phyloP scores from a whole-genome alignment of 768 basidiomycete species.

The Candolleomyces eurysporus region DNA sequence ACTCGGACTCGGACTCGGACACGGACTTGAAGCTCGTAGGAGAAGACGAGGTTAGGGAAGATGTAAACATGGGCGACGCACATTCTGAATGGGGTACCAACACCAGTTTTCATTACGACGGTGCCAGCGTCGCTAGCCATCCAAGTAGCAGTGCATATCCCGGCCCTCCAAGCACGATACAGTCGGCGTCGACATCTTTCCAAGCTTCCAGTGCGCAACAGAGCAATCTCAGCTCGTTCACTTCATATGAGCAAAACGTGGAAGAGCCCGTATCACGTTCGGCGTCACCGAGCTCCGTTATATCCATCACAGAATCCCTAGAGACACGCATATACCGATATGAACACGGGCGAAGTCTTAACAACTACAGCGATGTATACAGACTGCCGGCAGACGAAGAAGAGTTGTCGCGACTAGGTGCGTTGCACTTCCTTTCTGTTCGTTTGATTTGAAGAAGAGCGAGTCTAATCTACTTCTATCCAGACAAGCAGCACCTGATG shows the following conservation, averaged over 20 bases:
- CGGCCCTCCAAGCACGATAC: too few relatives aligned
- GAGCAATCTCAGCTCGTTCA: neutral
- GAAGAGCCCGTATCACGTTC: neutral
- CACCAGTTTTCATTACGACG: neutral
- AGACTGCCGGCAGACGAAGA: constrained; percentile 77
- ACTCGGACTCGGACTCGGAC: too few relatives aligned
- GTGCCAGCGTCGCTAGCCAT: neutral
- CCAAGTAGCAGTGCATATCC: too few relatives aligned
- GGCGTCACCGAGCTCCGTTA: neutral
- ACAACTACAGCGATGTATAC: constrained; percentile 71
- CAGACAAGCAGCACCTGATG: constrained; percentile 69
- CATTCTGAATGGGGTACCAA: too few relatives aligned
- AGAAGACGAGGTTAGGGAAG: too few relatives aligned
- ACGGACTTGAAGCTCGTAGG: too few relatives aligned
- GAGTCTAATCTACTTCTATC: constrained; percentile 3
- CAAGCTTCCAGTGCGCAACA: too few relatives aligned
- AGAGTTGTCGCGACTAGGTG: constrained; percentile 68
- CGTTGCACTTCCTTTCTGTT: constrained; percentile 18
- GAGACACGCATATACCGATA: constrained; percentile 56
- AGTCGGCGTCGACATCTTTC: too few relatives aligned
- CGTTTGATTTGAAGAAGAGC: neutral
- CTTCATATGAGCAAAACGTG: neutral
- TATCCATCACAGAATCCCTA: constrained; percentile 32
- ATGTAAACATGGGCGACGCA: too few relatives aligned
- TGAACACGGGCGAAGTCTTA: constrained; percentile 68